These are phyloP conservation scores for Cadophora gregata DNA, from an alignment of 2,329 filamentous ascomycete species.

Conservation along the genomic window DNA sequence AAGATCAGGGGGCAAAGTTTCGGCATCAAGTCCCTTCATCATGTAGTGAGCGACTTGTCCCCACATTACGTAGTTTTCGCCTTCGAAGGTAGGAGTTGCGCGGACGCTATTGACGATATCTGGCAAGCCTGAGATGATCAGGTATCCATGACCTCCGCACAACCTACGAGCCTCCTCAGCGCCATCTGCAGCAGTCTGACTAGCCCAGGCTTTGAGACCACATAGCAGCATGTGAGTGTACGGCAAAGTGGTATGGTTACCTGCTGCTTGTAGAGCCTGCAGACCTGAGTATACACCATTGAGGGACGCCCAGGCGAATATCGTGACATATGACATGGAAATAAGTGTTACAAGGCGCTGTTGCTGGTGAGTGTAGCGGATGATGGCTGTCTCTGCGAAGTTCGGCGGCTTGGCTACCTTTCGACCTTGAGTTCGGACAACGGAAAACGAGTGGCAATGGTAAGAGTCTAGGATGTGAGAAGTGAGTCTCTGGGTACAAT, in stretches of 20 bases:
- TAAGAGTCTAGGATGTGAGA: slow-evolving; percentile 36
- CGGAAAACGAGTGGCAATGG: slow-evolving; percentile 46
- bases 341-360: slow-evolving; percentile 40
- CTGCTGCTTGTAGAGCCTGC: slow-evolving; percentile 9
- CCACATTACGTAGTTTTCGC: slow-evolving; percentile 51
- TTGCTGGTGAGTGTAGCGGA: slow-evolving; percentile 41
- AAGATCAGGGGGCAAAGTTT: slow-evolving; percentile 22
- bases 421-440: slow-evolving; percentile 38
- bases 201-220: slow-evolving; percentile 43
- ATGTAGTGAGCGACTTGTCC: slow-evolving; percentile 46
- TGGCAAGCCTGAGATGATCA: slow-evolving; percentile 44
- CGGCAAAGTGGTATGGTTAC: slow-evolving; percentile 29
- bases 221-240: slow-evolving; percentile 41
- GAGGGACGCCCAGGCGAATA: slow-evolving; percentile 32
- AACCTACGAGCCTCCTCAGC: slow-evolving; percentile 47
- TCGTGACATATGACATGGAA: slow-evolving; percentile 40
- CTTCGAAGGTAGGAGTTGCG: slow-evolving; percentile 45
- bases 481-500: neutral
- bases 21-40: slow-evolving; percentile 27
- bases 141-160: slow-evolving; percentile 49
- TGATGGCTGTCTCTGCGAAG: slow-evolving; percentile 16
- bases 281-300: slow-evolving; percentile 13
- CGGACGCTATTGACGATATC: slow-evolving; percentile 42
- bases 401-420: neutral
- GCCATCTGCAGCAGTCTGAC: slow-evolving; percentile 39